Evolutionary conservation across 768 basidiomycete genomes (phyloP), one percentile per base, ranked within the genome.

Genomic region (Boletellus ananas): DNA sequence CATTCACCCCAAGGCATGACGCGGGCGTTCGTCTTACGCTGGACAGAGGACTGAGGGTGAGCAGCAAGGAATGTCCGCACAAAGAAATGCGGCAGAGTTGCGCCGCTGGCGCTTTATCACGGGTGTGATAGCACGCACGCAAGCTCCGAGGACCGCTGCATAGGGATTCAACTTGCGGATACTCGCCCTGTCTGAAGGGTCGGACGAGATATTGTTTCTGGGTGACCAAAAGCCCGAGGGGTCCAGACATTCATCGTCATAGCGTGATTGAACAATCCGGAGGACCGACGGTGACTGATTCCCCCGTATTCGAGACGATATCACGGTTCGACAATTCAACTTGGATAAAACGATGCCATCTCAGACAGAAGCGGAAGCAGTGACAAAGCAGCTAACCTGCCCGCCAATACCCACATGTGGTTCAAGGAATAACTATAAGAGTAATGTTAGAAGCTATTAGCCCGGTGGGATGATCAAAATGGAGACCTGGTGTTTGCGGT

Each of bases 21-120:
- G 21, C 82, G 77, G 57, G 87, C 79, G 52, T 83, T 85, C 85
- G 87, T 87, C 27, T 87, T 18, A 86, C 76, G 54, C 84, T 87
- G 43, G 7, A 16, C 12, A 35, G 37, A 31, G 2, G 13, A 41
- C 12, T 3, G 21, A 45, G 20, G 3, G 16, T 56, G 16, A 59
- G 50, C n/a, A 2, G 56, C 5, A 18, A 2, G 9, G 10, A 23
- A 23, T 29, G 27, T 1, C 2, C 3, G 23, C 6, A 44, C 7
- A 3, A 8, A 21, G 20, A 17, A 11, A 23, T 38, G 10, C 8
- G 2, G 27, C 27, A 29, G 27, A 29, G 6, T 29, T 29, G 27
- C 8, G 10, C 2, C 8, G 27, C 6, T 12, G 37, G 9, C 18
- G n/a, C 11, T 17, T 38, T 38, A 12, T 20, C 37, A 37, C 9